phyloP scores from a whole-genome alignment of 164 flowering plant genomes.

The Saururus chinensis region DNA sequence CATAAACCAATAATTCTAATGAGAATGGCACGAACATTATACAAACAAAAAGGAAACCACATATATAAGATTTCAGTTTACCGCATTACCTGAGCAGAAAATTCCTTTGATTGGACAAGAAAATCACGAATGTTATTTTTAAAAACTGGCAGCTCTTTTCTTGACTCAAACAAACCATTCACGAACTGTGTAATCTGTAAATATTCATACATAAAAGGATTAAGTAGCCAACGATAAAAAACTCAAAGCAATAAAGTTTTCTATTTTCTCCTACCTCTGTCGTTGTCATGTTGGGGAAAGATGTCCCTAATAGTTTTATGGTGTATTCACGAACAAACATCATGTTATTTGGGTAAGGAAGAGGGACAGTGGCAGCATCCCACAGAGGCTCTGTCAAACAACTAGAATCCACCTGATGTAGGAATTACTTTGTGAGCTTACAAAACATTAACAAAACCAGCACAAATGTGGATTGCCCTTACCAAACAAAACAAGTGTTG shows the following conservation, averaged over 20 bases:
- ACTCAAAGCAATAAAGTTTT: not conserved
- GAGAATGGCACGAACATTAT: too few relatives aligned
- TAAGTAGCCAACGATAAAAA: not conserved
- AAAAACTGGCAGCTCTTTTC: constrained; percentile 60
- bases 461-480: constrained; percentile 2
- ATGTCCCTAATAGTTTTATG: constrained; percentile 74
- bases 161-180: constrained; percentile 72
- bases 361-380: constrained; percentile 72
- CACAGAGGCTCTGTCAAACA: constrained; percentile 81
- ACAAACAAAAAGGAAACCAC: too few relatives aligned
- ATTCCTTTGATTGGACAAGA: constrained; percentile 95
- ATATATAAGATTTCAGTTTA: too few relatives aligned
- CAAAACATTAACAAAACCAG: too few relatives aligned
- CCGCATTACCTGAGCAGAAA: constrained; percentile 80
- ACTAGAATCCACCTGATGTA: constrained; percentile 66
- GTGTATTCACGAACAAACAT: constrained; percentile 79
- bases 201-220: too few relatives aligned
- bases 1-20: too few relatives aligned
- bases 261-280: constrained; percentile 45
- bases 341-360: constrained; percentile 61
- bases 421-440: not conserved
- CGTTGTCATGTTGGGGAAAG: constrained; percentile 92
- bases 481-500: constrained; percentile 95
- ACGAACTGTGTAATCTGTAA: constrained; percentile 79
- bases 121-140: constrained; percentile 85